Conservation (phyloP, 495 filamentous ascomycete genomes). For the Talaromyces adpressus region DNA sequence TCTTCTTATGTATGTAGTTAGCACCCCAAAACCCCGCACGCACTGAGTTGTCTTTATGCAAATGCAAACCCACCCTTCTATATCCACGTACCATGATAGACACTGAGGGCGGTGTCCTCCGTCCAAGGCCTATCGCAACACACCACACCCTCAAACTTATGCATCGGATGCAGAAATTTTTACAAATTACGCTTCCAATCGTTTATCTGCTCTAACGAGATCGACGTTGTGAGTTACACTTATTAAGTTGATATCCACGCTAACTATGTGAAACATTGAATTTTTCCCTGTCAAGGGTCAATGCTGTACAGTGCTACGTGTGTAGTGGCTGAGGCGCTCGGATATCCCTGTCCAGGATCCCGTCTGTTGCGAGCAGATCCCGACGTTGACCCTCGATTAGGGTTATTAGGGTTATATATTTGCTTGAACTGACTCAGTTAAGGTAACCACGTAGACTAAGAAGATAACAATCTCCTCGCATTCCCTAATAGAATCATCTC, state of each 20-base stretch:
- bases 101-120: no score
- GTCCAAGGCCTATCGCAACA: no score
- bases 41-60: neutral
- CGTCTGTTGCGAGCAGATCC: neutral
- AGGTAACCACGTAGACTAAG: neutral
- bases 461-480: conserved; percentile 6
- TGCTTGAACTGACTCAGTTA: no score
- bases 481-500: neutral
- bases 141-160: neutral
- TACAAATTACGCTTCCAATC: neutral
- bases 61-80: neutral
- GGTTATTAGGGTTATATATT: no score
- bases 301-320: neutral
- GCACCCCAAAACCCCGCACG: neutral
- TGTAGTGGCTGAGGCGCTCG: neutral
- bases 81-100: no score
- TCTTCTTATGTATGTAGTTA: neutral
- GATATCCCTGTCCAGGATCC: neutral
- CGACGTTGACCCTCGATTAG: neutral
- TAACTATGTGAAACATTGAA: neutral
- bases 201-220: neutral
- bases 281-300: neutral
- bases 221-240: neutral
- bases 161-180: neutral
- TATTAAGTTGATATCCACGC: neutral